These are phyloP conservation scores for Aureobasidium leucospermi DNA, from an alignment of 2,329 filamentous ascomycete species.

Conservation along the genomic window DNA sequence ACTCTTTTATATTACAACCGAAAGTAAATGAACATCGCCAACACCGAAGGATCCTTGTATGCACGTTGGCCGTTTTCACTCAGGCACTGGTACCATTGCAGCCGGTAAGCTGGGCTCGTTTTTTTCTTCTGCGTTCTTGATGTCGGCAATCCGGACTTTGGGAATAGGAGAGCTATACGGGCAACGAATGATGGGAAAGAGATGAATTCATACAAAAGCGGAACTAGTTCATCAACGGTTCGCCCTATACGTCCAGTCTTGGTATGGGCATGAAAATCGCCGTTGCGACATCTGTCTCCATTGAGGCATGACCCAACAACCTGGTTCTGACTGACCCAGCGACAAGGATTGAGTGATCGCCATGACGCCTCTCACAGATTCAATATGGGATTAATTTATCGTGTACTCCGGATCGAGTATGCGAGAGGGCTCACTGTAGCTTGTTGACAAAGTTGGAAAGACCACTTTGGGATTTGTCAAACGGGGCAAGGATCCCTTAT, in stretches of 20 bases:
- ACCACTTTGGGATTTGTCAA: slow-evolving; percentile 1
- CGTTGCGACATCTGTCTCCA: slow-evolving; percentile 7
- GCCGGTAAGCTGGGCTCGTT: background rate
- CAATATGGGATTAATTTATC: background rate
- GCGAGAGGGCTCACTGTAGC: background rate
- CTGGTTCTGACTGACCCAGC: slow-evolving; percentile 1
- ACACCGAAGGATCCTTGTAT: background rate
- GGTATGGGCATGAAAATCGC: slow-evolving; percentile 1
- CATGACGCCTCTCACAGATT: slow-evolving; percentile 3
- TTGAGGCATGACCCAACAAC: slow-evolving; percentile 6
- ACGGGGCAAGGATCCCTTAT: slow-evolving; percentile 4
- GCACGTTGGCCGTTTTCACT: slow-evolving; percentile 10
- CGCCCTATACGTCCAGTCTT: background rate
- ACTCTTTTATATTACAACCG: slow-evolving; percentile 4
- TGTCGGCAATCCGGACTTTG: background rate
- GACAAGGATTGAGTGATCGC: background rate
- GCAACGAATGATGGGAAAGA: background rate
- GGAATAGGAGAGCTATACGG: background rate
- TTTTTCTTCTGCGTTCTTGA: slow-evolving; percentile 2
- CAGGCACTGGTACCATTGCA: slow-evolving; percentile 10
- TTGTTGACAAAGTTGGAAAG: background rate
- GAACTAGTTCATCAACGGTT: background rate
- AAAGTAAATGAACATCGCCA: background rate
- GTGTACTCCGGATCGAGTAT: background rate
- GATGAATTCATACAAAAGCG: background rate